Evolutionary conservation across 805 yeast species (phyloP).

Genomic region (Teunomyces panamensis): DNA sequence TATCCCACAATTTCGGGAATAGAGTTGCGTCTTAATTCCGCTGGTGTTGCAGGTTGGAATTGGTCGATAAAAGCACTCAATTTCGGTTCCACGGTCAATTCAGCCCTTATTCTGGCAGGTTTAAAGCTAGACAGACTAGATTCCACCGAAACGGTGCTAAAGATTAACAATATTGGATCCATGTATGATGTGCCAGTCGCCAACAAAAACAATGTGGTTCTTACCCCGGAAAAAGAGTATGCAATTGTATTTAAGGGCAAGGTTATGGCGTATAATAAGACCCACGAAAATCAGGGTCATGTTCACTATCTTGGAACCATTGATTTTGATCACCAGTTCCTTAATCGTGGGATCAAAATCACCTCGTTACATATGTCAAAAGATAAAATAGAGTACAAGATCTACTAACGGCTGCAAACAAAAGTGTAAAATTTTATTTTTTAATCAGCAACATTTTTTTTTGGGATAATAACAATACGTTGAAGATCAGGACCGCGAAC

Average conservation of each 20-base stretch:
- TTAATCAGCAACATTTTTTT: not conserved
- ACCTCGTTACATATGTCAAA: slow-evolving; percentile 15
- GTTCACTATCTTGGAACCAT: slow-evolving; percentile 25
- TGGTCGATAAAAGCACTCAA: slow-evolving; percentile 31
- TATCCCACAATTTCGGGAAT: slow-evolving; percentile 31
- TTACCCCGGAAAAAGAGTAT: slow-evolving; percentile 17
- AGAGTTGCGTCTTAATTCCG: slow-evolving; percentile 13
- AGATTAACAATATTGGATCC: slow-evolving; percentile 20
- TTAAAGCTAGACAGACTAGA: slow-evolving; percentile 25
- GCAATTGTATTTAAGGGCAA: slow-evolving; percentile 23
- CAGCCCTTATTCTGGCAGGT: slow-evolving; percentile 20
- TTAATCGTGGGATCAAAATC: slow-evolving; percentile 32
- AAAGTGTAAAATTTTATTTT: not conserved
- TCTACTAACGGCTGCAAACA: slow-evolving; percentile 1
- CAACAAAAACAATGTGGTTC: slow-evolving; percentile 3
- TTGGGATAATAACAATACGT: too few relatives aligned
- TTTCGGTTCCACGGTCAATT: slow-evolving; percentile 15
- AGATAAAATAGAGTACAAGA: not conserved
- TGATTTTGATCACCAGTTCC: slow-evolving; percentile 29
- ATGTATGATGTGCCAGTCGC: slow-evolving; percentile 22
- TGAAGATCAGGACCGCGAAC: not conserved
- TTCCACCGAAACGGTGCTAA: not conserved
- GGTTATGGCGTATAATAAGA: slow-evolving; percentile 18
- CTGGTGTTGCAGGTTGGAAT: not conserved
- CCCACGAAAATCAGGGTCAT: slow-evolving; percentile 14